These are phyloP conservation scores for Sporothrix variecibatus DNA, from an alignment of 2,329 filamentous ascomycete species.

Conservation along the genomic window DNA sequence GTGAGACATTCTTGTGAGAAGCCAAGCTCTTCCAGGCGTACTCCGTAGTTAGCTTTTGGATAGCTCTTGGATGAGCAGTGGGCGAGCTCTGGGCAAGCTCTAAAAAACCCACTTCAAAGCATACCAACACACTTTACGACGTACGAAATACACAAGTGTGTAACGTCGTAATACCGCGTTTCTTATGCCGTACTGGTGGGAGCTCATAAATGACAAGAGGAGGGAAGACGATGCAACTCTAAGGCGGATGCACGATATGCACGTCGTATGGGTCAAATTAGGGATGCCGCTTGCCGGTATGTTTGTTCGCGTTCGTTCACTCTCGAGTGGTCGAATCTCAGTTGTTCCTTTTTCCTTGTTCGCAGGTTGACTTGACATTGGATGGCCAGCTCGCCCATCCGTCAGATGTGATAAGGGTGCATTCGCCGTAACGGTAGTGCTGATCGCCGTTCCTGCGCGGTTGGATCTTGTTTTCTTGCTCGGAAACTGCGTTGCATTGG, in stretches of 20 bases:
- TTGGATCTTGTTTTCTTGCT: background rate
- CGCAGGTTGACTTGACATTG: background rate
- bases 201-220: background rate
- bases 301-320: background rate
- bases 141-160: background rate
- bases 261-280: background rate
- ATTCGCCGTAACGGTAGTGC: background rate
- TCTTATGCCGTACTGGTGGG: background rate
- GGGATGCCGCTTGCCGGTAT: background rate
- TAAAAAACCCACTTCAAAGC: background rate
- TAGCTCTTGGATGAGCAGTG: background rate
- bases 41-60: background rate
- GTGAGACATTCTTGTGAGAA: background rate
- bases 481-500: constrained; percentile 1
- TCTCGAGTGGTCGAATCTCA: background rate
- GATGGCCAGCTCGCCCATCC: background rate
- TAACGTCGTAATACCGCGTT: background rate
- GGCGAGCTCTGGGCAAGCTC: background rate
- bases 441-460: constrained; percentile 1
- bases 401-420: background rate
- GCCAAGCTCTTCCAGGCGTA: background rate
- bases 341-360: background rate
- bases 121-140: background rate
- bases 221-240: background rate
- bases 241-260: background rate